Percentiles rank a stretch among this genome's conserved stretches.
phyloP scores from a whole-genome alignment of 2,329 filamentous ascomycete species.

The Malbranchea cinnamomea region DNA sequence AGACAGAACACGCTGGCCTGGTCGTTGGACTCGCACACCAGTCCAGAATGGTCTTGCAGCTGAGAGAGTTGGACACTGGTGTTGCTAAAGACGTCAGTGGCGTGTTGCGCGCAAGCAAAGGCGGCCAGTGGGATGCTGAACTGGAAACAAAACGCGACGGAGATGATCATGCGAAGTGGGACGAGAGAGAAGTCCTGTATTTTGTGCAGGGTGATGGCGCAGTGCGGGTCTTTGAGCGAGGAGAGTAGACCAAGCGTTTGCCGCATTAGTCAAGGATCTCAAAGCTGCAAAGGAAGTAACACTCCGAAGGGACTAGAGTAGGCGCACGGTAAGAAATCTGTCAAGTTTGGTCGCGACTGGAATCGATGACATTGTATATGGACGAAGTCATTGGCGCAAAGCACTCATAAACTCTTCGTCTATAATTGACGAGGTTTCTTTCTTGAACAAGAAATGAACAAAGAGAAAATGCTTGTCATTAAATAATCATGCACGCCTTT shows the following conservation, averaged over 20 bases:
- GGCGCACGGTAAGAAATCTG: too few species aligned
- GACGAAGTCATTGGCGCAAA: too few species aligned
- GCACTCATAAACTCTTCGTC: too few species aligned
- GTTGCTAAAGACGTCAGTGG: conserved; percentile 85
- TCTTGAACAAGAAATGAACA: too few species aligned
- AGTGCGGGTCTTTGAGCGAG: conserved; percentile 73
- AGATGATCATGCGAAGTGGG: conserved; percentile 16
- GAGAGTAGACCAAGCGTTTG: conserved; percentile 40
- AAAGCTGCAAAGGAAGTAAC: conserved; percentile 1
- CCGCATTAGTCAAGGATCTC: conserved; percentile 1
- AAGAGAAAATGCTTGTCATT: too few species aligned
- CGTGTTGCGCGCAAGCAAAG: conserved; percentile 60
- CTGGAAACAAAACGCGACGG: conserved; percentile 13
- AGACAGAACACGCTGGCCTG: conserved; percentile 57
- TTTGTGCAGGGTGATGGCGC: conserved; percentile 64
- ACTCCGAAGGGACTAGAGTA: neutral
- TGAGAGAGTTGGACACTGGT: conserved; percentile 70
- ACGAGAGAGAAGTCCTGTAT: conserved; percentile 64
- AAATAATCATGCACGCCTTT: too few species aligned
- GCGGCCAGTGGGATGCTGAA: conserved; percentile 27
- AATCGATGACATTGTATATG: too few species aligned
- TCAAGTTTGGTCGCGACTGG: too few species aligned
- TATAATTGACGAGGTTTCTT: too few species aligned
- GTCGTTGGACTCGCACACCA: conserved; percentile 58
- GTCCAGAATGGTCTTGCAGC: conserved; percentile 54